Evolutionary conservation across 495 filamentous ascomycete genomes (phyloP), one percentile per base, ranked within the genome.

Genomic region (Aspergillus homomorphus): DNA sequence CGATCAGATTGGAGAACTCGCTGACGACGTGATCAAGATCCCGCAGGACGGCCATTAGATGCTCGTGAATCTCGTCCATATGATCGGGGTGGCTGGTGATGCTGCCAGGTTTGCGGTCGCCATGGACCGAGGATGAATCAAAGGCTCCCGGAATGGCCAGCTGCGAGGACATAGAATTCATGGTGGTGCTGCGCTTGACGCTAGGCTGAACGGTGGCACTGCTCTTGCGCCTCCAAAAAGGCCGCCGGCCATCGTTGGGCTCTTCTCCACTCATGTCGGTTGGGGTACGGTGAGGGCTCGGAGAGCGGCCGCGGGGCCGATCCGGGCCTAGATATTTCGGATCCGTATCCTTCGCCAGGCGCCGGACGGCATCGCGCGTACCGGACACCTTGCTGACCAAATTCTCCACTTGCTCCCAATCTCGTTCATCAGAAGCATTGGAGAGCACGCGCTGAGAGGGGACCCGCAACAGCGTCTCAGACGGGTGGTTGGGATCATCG

Each of bases 201-300:
- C 51, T 50, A 56, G 61, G 38, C 46, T 65, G 44, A 53, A 69
- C 63, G 30, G 70, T 71, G 21, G 68, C 67, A 58, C 82, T 94
- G 9, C 84, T 73, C 73, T 94, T 96, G 55, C 94, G 87, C 69
- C 92, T 96, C 94, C 94, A 98, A 63, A 98, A 97, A 45, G 83
- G 66, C 30, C 75, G 76, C 38, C 79, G 80, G 5, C 68, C 65
- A 51, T 82, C 80, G 23, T 66, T 66, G 24, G 48, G 15, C 15
- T 51, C 48, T 10, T 51, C 48, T 18, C 21, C 48, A 28, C 23
- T 51, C 48, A 51, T 16, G n/a, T 58, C 67, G 23, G 64, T 51
- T 41, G 62, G 58, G 26, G 30, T 58, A 18, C 64, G 60, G 22
- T 69, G 66, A n/a, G 74, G 77, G 30, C 76, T 77, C 12, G 73